phyloP scores from a whole-genome alignment of 1,284 basidiomycete genomes.

The Pterulicium gracile region DNA sequence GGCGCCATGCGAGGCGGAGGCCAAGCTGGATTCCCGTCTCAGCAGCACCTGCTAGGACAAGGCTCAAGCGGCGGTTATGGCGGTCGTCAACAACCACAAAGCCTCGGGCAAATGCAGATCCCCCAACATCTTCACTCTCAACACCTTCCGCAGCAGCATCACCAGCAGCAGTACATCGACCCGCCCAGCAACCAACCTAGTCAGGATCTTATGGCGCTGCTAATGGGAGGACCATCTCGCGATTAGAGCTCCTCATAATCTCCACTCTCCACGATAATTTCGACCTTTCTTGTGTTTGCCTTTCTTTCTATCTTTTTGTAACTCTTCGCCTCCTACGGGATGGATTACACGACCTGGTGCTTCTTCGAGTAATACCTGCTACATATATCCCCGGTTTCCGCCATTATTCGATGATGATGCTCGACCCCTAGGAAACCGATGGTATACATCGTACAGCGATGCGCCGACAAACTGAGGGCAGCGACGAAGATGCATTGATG shows the following conservation, averaged over 20 bases:
- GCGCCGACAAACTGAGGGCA: no score
- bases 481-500: no score
- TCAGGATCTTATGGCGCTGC: conserved; percentile 67
- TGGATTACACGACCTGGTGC: not conserved
- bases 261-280: not conserved
- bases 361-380: not conserved
- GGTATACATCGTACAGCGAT: no score
- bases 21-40: conserved; percentile 13
- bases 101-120: conserved; percentile 21
- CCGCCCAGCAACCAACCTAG: conserved; percentile 47
- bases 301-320: not conserved
- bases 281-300: conserved; percentile 6
- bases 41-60: conserved; percentile 22
- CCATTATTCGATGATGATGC: not conserved
- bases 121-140: conserved; percentile 32
- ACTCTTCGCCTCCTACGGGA: not conserved
- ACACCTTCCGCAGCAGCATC: conserved; percentile 32
- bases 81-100: conserved; percentile 19
- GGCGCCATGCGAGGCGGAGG: conserved; percentile 32
- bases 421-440: not conserved
- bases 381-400: not conserved
- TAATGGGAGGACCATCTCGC: conserved; percentile 59
- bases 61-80: conserved; percentile 29
- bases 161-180: conserved; percentile 38
- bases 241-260: conserved; percentile 34